Evolutionary conservation across 176 grass and related monocot genomes (phyloP), one percentile per base, ranked within the genome.

Genomic region (Triticum monococcum): DNA sequence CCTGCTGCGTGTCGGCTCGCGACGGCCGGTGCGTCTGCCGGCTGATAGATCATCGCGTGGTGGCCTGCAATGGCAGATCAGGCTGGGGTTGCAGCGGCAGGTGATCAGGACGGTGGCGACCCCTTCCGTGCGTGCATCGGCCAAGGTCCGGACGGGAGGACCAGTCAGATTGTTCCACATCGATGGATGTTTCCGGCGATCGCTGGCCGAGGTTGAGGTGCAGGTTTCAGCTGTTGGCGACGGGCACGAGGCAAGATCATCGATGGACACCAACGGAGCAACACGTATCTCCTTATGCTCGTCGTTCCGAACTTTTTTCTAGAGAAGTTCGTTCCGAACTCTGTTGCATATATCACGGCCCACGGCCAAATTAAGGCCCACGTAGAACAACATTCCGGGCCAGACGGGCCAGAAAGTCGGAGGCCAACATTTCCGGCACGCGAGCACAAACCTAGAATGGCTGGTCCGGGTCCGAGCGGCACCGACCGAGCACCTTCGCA

Each of bases 401-500:
- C 17, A 1, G 2, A n/a, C 28, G 3, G 79, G 61, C 43, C 59
- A 2, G 20, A 57, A 32, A 69, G 35, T 24, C 50, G 2, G 12
- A 4, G 18, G 56, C 18, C 7, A 18, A 5, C 48, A 46, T 2
- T 46, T 46, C 2, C 37, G 17, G 72, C 25, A 33, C 26, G n/a
- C 73, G 17, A 56, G 66, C 57, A 40, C 82, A 89, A 64, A 78
- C 50, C 73, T 72, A 72, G 11, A 65, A 9, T 8, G 41, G 20
- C 56, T 6, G 64, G 63, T 23, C 43, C 38, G 22, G 3, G 24
- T 52, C 23, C 24, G 32, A 37, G 45, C 74, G 20, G 56, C 1
- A 59, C 26, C 8, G 59, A 26, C 68, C 43, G 60, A 89, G 12
- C 41, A 16, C 36, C 17, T 46, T 69, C 76, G 54, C 82, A 41